A percentile compares a stretch with the other conserved stretches of the same genome.
Conservation (phyloP, 768 basidiomycete genomes). For the Piloderma croceum region DNA sequence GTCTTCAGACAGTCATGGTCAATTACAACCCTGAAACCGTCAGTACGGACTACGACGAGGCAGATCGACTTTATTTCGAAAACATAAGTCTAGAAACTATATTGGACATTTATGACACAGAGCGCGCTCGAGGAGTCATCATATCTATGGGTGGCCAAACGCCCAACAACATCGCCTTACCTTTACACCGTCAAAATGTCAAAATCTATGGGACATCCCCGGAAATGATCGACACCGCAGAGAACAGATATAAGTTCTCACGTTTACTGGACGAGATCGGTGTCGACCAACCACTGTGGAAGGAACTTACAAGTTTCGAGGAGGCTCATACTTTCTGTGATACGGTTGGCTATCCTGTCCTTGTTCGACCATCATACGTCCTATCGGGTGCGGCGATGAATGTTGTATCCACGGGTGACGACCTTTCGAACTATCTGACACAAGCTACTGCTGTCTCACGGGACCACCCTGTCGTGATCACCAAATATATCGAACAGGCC, state of each 20-base stretch:
- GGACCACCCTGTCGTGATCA: slow-evolving; percentile 95
- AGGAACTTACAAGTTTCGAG: slow-evolving; percentile 87
- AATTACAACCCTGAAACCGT: slow-evolving; percentile 99
- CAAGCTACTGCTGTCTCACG: slow-evolving; percentile 95
- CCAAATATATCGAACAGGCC: slow-evolving; percentile 98
- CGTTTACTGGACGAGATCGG: slow-evolving; percentile 94
- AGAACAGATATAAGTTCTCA: slow-evolving; percentile 99
- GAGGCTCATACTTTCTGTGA: slow-evolving; percentile 88
- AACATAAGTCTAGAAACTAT: slow-evolving; percentile 96
- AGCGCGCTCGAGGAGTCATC: slow-evolving; percentile 86
- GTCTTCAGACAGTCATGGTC: slow-evolving; percentile 95
- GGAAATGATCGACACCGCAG: slow-evolving; percentile 99
- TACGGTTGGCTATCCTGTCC: slow-evolving; percentile 90
- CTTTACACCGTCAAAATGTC: slow-evolving; percentile 93
- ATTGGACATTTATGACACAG: slow-evolving; percentile 92
- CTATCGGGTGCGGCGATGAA: slow-evolving; percentile 99
- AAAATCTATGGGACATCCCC: slow-evolving; percentile 98
- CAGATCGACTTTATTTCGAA: slow-evolving; percentile 97
- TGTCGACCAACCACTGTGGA: slow-evolving; percentile 98
- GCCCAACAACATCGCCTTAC: slow-evolving; percentile 96
- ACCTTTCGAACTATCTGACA: slow-evolving; percentile 85
- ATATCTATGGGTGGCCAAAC: slow-evolving; percentile 98
- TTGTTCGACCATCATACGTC: slow-evolving; percentile 96
- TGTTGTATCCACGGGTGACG: slow-evolving; percentile 90
- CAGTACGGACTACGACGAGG: slow-evolving; percentile 98